Evolutionary conservation across 805 yeast species (phyloP), one percentile per base, ranked within the genome.

Genomic region (Naumovozyma dairenensis): DNA sequence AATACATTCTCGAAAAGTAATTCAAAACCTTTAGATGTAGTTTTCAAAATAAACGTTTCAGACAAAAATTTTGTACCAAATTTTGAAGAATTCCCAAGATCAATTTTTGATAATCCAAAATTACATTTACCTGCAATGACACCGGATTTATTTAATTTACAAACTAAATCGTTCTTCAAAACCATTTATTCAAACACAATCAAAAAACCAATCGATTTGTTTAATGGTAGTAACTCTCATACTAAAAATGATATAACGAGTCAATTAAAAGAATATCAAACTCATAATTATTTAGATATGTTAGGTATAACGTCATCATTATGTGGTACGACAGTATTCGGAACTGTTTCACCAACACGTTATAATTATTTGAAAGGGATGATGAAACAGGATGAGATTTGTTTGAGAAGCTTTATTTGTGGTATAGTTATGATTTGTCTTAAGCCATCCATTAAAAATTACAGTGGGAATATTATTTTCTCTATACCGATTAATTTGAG

Each of bases 261-360:
- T 6, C 26, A 24, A 12, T 10, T 24, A 24, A 24, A 24, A 12
- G 26, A 24, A 14, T 12, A 7, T 5, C 14, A 24, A 24, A 24
- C 26, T 24, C 14, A 12, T 10, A 12, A 6, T 8, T 24, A 24
- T 24, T 12, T 39, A 8, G 45, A 44, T 21, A 34, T 35, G 3
- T 28, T 48, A 4, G 25, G 29, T 8, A 33, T 37, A 4, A 36
- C 39, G 28, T 39, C 42, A 14, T 38, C 45, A 12, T 29, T 51
- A 6, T 53, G 53, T 35, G 58, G 58, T 10, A 50, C 43, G 9
- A 44, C 55, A 3, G 46, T 54, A 5, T 51, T 52, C 36, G 57
- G 57, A 7, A 43, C 38, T 8, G 38, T 52, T 7, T 29, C 44
- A 2, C 30, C 38, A 10, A 33, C 31, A 10, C 40, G 53, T 28